Percentiles rank a stretch among this genome's conserved stretches.
These are phyloP conservation scores for Hysterangium stoloniferum DNA, from an alignment of 768 basidiomycete genomes.

Conservation along the genomic window DNA sequence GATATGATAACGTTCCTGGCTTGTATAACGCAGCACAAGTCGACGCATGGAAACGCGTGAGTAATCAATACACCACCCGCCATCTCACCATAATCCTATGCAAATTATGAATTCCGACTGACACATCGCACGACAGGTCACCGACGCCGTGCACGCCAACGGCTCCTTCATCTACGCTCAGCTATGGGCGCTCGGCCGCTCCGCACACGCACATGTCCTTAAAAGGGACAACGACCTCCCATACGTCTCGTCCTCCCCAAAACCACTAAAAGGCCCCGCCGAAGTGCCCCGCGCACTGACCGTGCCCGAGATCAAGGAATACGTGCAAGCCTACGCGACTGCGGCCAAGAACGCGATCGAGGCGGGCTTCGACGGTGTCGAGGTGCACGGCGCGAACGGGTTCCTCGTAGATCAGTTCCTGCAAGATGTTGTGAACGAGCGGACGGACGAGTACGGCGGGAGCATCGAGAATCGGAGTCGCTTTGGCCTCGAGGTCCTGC, in stretches of 20 bases:
- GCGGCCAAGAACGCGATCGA: constrained; percentile 50
- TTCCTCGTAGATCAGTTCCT: constrained; percentile 54
- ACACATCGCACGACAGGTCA: constrained; percentile 31
- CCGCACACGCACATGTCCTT: constrained; percentile 28
- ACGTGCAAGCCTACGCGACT: constrained; percentile 38
- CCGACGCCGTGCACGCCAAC: constrained; percentile 47
- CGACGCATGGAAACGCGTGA: constrained; percentile 44
- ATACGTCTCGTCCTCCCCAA: constrained; percentile 7
- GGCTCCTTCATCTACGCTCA: constrained; percentile 47
- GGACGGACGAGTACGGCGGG: constrained; percentile 64
- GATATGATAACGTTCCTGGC: constrained; percentile 43
- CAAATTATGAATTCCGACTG: background rate
- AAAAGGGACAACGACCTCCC: constrained; percentile 17
- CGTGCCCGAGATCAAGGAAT: constrained; percentile 40
- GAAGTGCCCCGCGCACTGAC: constrained; percentile 37
- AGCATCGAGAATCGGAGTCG: constrained; percentile 50
- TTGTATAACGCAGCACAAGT: constrained; percentile 56
- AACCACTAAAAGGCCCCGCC: constrained; percentile 13
- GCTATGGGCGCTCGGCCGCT: constrained; percentile 50
- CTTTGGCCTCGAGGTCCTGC: constrained; percentile 48
- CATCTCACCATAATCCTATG: too few relatives aligned
- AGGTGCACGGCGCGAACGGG: constrained; percentile 36
- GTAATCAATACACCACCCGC: too few relatives aligned
- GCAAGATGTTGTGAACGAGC: constrained; percentile 45
- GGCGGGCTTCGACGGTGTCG: constrained; percentile 66